A percentile compares a stretch with the other conserved stretches of the same genome.
Conservation (phyloP, 108 stramenopile species). For the Bacterosira constricta region DNA sequence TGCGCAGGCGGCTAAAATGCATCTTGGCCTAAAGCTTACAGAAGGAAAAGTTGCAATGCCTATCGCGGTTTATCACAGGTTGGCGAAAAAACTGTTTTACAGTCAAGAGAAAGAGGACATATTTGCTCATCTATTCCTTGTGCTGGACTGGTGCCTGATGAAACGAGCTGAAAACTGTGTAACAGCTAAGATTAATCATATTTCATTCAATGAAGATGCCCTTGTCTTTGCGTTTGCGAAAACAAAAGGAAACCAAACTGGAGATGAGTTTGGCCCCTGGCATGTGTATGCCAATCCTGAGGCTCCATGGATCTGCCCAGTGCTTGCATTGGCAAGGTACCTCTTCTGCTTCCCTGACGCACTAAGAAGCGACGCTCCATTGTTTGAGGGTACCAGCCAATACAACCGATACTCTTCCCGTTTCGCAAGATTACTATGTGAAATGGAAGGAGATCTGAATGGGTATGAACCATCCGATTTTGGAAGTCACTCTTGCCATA, state of each 20-base stretch:
- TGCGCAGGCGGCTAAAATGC: too few species aligned
- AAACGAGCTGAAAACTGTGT: conserved; percentile 3
- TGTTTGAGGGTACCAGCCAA: not conserved
- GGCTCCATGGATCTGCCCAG: not conserved
- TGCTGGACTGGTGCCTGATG: conserved; percentile 9
- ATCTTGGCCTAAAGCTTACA: not conserved
- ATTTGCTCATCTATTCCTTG: conserved; percentile 3
- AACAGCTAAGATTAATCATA: not conserved
- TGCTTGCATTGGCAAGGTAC: not conserved
- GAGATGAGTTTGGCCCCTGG: not conserved
- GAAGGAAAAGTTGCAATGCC: not conserved
- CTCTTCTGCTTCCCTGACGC: not conserved
- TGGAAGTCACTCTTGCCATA: not conserved
- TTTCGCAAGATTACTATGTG: not conserved
- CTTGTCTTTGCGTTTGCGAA: conserved; percentile 15
- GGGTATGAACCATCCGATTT: not conserved
- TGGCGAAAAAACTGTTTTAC: not conserved
- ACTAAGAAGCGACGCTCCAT: not conserved
- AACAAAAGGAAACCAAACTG: conserved; percentile 3
- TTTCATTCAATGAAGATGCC: not conserved
- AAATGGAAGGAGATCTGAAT: not conserved
- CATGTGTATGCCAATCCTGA: conserved; percentile 12
- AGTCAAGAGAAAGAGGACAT: not conserved
- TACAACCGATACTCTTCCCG: not conserved
- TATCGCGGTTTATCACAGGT: not conserved